Evolutionary conservation across 305 asterid genomes (phyloP).

Genomic region (Fraxinus xanthoxyloides): DNA sequence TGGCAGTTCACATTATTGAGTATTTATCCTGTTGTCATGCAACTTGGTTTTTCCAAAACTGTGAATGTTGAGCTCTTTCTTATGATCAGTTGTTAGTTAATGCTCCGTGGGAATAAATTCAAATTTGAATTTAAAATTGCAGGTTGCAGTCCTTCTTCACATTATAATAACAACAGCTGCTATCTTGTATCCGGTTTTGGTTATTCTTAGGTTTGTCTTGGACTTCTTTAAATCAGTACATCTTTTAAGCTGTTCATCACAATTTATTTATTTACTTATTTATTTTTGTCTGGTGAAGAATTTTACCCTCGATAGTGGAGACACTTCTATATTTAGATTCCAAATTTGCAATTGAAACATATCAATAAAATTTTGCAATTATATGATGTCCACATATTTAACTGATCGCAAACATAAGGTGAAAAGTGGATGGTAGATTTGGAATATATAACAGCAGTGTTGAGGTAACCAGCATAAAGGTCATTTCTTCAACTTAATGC

Average conservation of each 20-base stretch:
- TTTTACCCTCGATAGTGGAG: slow-evolving; percentile 1
- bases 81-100: slow-evolving; percentile 18
- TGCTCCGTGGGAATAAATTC: neutral
- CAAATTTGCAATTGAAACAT: neutral
- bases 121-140: slow-evolving; percentile 29
- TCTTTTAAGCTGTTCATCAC: neutral
- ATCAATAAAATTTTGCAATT: slow-evolving; percentile 1
- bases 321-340: neutral
- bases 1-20: slow-evolving; percentile 13
- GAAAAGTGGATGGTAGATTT: slow-evolving; percentile 4
- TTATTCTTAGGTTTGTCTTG: slow-evolving; percentile 78
- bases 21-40: neutral
- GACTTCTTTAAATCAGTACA: slow-evolving; percentile 12
- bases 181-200: slow-evolving; percentile 76
- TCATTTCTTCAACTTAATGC: neutral
- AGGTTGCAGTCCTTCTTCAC: slow-evolving; percentile 77
- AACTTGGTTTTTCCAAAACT: slow-evolving; percentile 4
- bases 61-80: slow-evolving; percentile 11
- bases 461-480: neutral
- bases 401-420: neutral
- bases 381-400: neutral
- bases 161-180: slow-evolving; percentile 55
- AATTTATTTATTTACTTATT: neutral
- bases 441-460: neutral
- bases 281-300: neutral